These are phyloP conservation scores for Myochromella boudieri DNA, from an alignment of 768 basidiomycete genomes.

Conservation along the genomic window DNA sequence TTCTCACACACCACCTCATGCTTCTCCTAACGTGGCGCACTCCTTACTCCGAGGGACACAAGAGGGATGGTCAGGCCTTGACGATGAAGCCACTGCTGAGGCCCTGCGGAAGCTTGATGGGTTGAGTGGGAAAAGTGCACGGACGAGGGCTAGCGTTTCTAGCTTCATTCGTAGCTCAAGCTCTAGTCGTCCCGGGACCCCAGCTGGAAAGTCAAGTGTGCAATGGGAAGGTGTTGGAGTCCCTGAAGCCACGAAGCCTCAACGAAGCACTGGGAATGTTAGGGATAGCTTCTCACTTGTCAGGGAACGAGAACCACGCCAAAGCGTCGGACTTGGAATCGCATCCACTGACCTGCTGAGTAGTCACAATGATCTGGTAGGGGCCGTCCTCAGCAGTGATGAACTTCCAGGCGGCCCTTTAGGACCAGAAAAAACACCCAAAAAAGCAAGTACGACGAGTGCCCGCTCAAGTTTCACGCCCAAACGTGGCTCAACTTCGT, in stretches of 20 bases:
- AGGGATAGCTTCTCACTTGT: conserved; percentile 37
- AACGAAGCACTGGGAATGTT: conserved; percentile 35
- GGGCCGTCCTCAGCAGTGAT: conserved; percentile 55
- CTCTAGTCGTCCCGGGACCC: conserved; percentile 73
- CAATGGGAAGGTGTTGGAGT: conserved; percentile 77
- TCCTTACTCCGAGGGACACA: conserved; percentile 85
- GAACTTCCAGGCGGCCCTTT: conserved; percentile 47
- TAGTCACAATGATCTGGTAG: conserved; percentile 43
- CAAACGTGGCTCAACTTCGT: conserved; percentile 88
- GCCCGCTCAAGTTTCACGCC: conserved; percentile 76
- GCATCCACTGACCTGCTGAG: conserved; percentile 29
- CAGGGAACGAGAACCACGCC: conserved; percentile 50
- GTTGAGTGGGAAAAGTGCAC: conserved; percentile 70
- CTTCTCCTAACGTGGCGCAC: conserved; percentile 73
- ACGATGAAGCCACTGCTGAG: conserved; percentile 87
- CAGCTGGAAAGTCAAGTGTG: conserved; percentile 56
- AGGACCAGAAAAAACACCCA: conserved; percentile 62
- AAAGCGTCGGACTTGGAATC: conserved; percentile 32
- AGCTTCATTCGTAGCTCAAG: conserved; percentile 68
- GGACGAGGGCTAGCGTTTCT: conserved; percentile 74
- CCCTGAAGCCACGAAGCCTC: conserved; percentile 37
- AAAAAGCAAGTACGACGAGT: conserved; percentile 56
- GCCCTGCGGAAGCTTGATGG: conserved; percentile 93
- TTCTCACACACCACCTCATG: conserved; percentile 40
- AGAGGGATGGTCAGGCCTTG: conserved; percentile 85